Base-by-base conservation (phyloP, 768 basidiomycete species). In the Cystofilobasidium ferigula region DNA sequence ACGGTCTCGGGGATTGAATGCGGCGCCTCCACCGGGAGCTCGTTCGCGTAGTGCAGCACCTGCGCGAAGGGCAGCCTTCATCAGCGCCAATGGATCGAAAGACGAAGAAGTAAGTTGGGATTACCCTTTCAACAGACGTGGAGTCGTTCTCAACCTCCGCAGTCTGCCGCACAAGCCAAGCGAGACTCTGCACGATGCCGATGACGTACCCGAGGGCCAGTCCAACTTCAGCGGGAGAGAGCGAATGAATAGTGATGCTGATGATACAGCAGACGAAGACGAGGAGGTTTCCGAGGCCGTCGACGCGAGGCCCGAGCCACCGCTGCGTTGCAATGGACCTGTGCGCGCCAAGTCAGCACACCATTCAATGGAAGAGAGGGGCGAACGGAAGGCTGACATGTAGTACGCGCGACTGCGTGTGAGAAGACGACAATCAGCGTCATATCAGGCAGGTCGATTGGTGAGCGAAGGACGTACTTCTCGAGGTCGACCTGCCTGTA, bases 81-180 rank as follows among this genome's bases (percentile, higher is more conserved):
- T 74, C 74, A 35, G 90, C 89, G 75, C 92, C 82, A n/a, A n/a
- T 1, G 32, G 3, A 22, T 12, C 22, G 12, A 7, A 20, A 20
- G 18, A 38, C 12, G 18, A 8, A 2, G 28, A 64, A 43, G n/a
- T 58, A 14, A 12, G 24, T 47, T n/a, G n/a, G n/a, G n/a, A n/a
- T n/a, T 3, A 51, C 53, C 24, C 64, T 57, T 30, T 51, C 76
- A 10, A 75, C 74, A n/a, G 73, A 72, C 72, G 89, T 90, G 86
- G 91, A 90, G 75, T 93, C 82, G 75, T 95, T 94, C 75, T 94
- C 90, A 10, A 93, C 86, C 73, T 93, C 90, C 24, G 77, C 77
- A 13, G 73, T 59, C 62, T 73, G 73, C 2, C 60, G 60, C 24
- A 67, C 60, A n/a, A 67, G 53, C 65, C 60, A 61, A 8, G 65